Evolutionary conservation across 495 filamentous ascomycete species (phyloP), one percentile per base, ranked within the genome.

Genomic region (Lasiosphaeria ovina): DNA sequence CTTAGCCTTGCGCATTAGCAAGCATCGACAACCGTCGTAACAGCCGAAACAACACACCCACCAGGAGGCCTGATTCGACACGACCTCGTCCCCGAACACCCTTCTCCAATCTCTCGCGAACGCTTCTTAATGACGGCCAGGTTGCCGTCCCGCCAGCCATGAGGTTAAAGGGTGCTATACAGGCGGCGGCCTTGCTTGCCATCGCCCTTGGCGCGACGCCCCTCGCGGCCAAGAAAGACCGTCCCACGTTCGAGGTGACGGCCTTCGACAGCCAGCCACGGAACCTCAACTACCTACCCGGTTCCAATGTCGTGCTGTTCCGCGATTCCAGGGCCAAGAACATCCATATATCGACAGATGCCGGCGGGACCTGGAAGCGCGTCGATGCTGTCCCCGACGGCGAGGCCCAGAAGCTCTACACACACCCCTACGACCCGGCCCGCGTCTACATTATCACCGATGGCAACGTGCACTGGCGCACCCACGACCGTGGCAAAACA

Each of bases 231-330:
- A 80, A 81, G 62, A 73, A 80, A 58, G 79, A 81, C 54, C 62
- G 61, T 17, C 82, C 82, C n/a, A 72, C 60, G 34, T 73, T 83
- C 60, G 63, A 71, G 53, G 61, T 63, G 51, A 87, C 73, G 34
- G 70, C 79, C 32, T 87, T 97, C 73, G 78, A 89, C 48, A 73
- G 81, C 59, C 62, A 75, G 60, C 90, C 89, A 2, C 56, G 54
- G 50, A 81, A 84, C 67, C 77, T 96, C 52, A 71, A 88, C 76
- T 98, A 95, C 74, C 97, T 98, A 67, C 83, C 91, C 59, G 89
- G 90, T 67, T 90, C 90, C 35, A 88, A 96, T 69, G 85, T 89
- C 51, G 74, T 92, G 54, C 73, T 94, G 33, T 82, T 89, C 61
- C 83, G 81, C 61, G 88, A 89, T 66, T 44, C 64, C 2, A 65